A percentile compares a stretch with the other conserved stretches of the same genome.
Evolutionary conservation across 164 flowering plant genomes (phyloP).

Genomic region (Macadamia tetraphylla): DNA sequence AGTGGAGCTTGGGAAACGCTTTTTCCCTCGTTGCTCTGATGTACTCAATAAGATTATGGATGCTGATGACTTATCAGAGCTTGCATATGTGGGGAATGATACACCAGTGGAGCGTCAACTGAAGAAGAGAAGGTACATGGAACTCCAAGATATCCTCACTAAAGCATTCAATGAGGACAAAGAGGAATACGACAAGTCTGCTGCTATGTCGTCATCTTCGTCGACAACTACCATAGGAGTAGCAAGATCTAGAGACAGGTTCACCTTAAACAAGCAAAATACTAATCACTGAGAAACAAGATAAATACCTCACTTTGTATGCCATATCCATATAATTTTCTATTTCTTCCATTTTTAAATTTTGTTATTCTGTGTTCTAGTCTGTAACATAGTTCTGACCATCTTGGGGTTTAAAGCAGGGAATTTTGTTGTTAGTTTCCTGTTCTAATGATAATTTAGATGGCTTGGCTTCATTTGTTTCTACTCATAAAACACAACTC

Average conservation of each 20-base stretch:
- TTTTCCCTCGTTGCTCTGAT: conserved; percentile 80
- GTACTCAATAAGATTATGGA: conserved; percentile 73
- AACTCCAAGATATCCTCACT: conserved; percentile 52
- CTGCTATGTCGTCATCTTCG: conserved; percentile 36
- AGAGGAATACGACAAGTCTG: conserved; percentile 39
- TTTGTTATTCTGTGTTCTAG: not conserved
- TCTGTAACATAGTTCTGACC: too few species aligned
- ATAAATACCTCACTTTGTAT: not conserved
- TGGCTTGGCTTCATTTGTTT: too few species aligned
- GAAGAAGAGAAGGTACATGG: conserved; percentile 52
- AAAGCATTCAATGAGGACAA: conserved; percentile 68
- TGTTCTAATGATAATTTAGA: too few species aligned
- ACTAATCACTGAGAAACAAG: not conserved
- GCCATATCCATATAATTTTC: not conserved
- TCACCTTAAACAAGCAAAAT: not conserved
- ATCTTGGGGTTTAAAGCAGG: too few species aligned
- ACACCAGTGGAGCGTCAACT: conserved; percentile 39
- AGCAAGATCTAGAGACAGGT: not conserved
- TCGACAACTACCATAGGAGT: conserved; percentile 20
- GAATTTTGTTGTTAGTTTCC: too few species aligned
- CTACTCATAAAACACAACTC: not conserved
- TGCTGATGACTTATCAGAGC: conserved; percentile 51
- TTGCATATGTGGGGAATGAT: conserved; percentile 39
- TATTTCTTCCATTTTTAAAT: not conserved
- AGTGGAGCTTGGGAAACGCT: conserved; percentile 86